Percentiles rank a stretch among this genome's conserved stretches.
These are phyloP conservation scores for Pseudopyrenochaeta lycopersici DNA, from an alignment of 2,329 filamentous ascomycete species.

Conservation along the genomic window DNA sequence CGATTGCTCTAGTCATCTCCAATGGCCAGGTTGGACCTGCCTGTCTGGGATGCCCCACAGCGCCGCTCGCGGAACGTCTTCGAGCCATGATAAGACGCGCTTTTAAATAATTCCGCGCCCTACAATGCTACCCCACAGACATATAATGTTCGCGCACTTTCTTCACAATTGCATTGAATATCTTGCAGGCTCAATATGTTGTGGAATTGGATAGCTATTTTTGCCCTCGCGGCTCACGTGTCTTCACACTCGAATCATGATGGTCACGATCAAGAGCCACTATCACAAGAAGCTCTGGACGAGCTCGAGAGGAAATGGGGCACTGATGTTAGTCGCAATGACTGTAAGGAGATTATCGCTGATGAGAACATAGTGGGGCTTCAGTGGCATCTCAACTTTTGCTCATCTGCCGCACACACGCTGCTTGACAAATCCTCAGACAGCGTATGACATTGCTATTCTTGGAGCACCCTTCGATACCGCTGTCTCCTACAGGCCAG, in stretches of 20 bases:
- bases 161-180: neutral
- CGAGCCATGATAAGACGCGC: conserved; percentile 33
- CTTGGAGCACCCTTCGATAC: conserved; percentile 62
- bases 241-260: conserved; percentile 41
- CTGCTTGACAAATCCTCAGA: conserved; percentile 58
- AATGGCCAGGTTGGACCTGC: conserved; percentile 25
- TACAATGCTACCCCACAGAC: conserved; percentile 15
- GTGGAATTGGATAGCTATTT: conserved; percentile 20
- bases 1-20: too few relatives aligned
- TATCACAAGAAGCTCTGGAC: conserved; percentile 42
- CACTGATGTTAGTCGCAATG: conserved; percentile 43
- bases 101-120: conserved; percentile 41
- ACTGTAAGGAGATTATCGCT: neutral
- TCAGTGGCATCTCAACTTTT: conserved; percentile 72
- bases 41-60: conserved; percentile 31
- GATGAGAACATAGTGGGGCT: conserved; percentile 63
- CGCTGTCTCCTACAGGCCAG: conserved; percentile 55
- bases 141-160: neutral
- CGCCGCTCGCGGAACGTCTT: conserved; percentile 22
- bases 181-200: conserved; percentile 19
- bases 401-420: conserved; percentile 59
- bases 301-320: conserved; percentile 53
- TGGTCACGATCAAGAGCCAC: conserved; percentile 33
- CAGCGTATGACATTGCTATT: conserved; percentile 58
- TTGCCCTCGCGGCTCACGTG: conserved; percentile 25